Evolutionary conservation across 345 rosid genomes (phyloP).

Genomic region (Gynandropsis gynandra): DNA sequence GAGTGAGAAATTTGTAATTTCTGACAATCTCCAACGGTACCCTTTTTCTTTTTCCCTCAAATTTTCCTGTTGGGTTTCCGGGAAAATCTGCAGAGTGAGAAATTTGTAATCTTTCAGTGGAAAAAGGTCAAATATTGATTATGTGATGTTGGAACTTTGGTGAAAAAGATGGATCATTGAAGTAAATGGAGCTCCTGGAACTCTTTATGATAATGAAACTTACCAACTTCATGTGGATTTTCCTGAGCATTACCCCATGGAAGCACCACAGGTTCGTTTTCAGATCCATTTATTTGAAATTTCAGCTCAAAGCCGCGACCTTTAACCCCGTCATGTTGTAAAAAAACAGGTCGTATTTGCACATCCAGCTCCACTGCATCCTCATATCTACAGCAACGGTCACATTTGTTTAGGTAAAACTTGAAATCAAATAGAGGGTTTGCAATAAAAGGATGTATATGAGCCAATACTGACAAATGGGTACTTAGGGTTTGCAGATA

Average conservation of each 20-base stretch:
- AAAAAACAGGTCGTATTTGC: constrained; percentile 70
- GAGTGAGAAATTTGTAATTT: no score
- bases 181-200: constrained; percentile 52
- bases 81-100: no score
- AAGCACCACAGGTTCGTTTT: constrained; percentile 28
- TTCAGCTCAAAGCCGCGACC: neutral
- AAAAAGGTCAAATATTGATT: neutral
- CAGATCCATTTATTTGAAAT: constrained; percentile 1
- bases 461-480: neutral
- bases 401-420: constrained; percentile 93
- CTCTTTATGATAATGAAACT: constrained; percentile 49
- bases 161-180: constrained; percentile 47
- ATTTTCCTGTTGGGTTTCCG: neutral
- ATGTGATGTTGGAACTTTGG: constrained; percentile 15
- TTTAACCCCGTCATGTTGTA: neutral
- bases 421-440: no score
- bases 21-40: no score
- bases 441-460: no score
- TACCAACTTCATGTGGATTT: constrained; percentile 57
- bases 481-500: constrained; percentile 35
- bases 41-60: no score
- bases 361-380: constrained; percentile 91
- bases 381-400: constrained; percentile 95
- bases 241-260: constrained; percentile 32
- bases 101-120: neutral